These are phyloP conservation scores for Pythium oligandrum DNA, from an alignment of 352 stramenopile genomes.

Conservation along the genomic window DNA sequence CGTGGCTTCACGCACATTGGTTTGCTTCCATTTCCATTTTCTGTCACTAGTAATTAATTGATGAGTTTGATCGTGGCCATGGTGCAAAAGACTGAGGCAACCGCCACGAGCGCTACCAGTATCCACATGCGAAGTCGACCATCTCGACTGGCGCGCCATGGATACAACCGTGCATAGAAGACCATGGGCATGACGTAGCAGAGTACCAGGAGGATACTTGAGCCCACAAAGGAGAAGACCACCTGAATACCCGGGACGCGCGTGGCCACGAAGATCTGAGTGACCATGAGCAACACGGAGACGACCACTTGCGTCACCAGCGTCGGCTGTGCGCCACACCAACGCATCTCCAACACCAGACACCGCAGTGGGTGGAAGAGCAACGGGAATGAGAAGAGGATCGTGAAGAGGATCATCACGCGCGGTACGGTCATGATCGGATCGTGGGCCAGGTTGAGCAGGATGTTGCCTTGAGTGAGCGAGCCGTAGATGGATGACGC, in stretches of 20 bases:
- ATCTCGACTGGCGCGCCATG: constrained; percentile 29
- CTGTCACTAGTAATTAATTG: background rate
- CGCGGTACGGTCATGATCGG: constrained; percentile 66
- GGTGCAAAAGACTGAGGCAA: constrained; percentile 51
- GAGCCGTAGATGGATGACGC: constrained; percentile 55
- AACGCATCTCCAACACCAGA: constrained; percentile 56
- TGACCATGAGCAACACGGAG: constrained; percentile 18
- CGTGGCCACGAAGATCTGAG: constrained; percentile 17
- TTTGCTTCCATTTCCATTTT: no score
- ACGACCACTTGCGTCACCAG: constrained; percentile 24
- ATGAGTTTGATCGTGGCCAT: constrained; percentile 44
- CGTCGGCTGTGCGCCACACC: constrained; percentile 17
- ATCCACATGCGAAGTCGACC: constrained; percentile 23
- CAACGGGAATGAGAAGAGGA: constrained; percentile 71
- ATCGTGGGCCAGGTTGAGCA: constrained; percentile 72
- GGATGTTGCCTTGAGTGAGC: constrained; percentile 64
- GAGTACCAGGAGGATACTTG: constrained; percentile 63
- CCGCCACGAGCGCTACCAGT: constrained; percentile 22
- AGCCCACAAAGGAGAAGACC: constrained; percentile 74
- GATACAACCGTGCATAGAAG: constrained; percentile 46
- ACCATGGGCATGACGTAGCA: constrained; percentile 69
- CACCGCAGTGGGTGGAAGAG: constrained; percentile 65
- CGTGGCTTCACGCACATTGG: no score
- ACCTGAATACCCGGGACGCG: constrained; percentile 27
- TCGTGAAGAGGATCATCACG: constrained; percentile 62